Base-by-base conservation (phyloP, 805 yeast species). In the Candida sanyiensis region DNA sequence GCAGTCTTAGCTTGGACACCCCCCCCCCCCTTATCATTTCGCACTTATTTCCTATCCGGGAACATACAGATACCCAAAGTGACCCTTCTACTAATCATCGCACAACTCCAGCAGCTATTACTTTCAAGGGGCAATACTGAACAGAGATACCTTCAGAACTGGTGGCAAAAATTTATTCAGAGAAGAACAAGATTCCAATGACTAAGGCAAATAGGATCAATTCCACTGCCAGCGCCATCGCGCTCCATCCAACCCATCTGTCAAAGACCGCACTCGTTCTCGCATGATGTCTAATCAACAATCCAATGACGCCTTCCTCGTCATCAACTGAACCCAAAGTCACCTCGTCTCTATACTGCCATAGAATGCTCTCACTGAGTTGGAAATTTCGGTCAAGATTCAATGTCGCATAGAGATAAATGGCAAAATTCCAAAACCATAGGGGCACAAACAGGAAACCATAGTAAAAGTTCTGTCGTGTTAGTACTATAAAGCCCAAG, bases 391-490 rank as follows among this genome's bases (percentile, higher is more conserved):
- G n/a, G 13, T 30, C 27, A 3, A 38, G 18, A 2, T 39, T 31
- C 4, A 16, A 6, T 11, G 11, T 6, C 5, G 48, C 22, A 9
- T 18, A 18, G 8, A 41, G 1, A 35, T 39, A 50, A 3, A 51
- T 19, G 7, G 4, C 17, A 6, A 41, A n/a, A 28, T 51, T 54
- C 28, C 37, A 41, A 1, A 52, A 3, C 57, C 57, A 54, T 8
- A 51, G 17, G 3, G 46, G 45, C n/a, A 39, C 38, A 11, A 46
- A 28, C 6, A 35, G n/a, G 7, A 47, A 28, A 3, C 58, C 58
- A 38, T 49, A 48, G 30, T 39, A 43, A 30, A 52, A 50, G 37
- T 51, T 48, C 58, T 53, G 15, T 28, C 18, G 13, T 7, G 33
- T 33, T 29, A 33, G 38, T 28, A 17, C 21, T 9, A 21, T 7